These are phyloP conservation scores for Yamadazyma jaroonii DNA, from an alignment of 1,139 yeast species.

Conservation along the genomic window DNA sequence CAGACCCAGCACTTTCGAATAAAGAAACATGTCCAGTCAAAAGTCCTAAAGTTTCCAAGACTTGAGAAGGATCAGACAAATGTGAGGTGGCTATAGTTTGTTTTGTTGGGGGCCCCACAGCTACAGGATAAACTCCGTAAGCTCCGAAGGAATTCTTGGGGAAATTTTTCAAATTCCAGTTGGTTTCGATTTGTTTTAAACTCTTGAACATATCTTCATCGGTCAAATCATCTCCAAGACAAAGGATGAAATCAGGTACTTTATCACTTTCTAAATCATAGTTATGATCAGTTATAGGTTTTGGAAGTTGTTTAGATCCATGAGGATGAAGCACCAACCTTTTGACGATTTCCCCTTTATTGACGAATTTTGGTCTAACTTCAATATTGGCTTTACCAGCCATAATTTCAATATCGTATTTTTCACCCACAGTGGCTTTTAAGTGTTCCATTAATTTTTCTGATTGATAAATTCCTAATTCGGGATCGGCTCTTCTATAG, in stretches of 20 bases:
- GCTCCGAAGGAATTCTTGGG: slow-evolving; percentile 45
- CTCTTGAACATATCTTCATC: slow-evolving; percentile 97
- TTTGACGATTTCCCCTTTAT: slow-evolving; percentile 94
- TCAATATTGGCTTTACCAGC: slow-evolving; percentile 89
- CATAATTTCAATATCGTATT: slow-evolving; percentile 94
- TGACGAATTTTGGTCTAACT: slow-evolving; percentile 89
- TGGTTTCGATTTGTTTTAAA: slow-evolving; percentile 55
- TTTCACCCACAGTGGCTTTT: slow-evolving; percentile 54
- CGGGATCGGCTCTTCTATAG: slow-evolving; percentile 92
- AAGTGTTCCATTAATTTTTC: slow-evolving; percentile 66
- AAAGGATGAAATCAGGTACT: slow-evolving; percentile 78
- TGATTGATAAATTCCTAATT: slow-evolving; percentile 85
- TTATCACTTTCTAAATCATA: slow-evolving; percentile 40
- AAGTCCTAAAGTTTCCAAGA: slow-evolving; percentile 78
- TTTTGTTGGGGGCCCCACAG: slow-evolving; percentile 94
- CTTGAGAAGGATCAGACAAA: slow-evolving; percentile 81
- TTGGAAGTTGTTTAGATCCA: slow-evolving; percentile 44
- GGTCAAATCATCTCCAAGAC: slow-evolving; percentile 94
- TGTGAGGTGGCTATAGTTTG: slow-evolving; percentile 87
- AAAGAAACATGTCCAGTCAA: slow-evolving; percentile 72
- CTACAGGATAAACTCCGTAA: slow-evolving; percentile 79
- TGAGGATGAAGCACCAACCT: slow-evolving; percentile 65
- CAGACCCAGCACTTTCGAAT: slow-evolving; percentile 75
- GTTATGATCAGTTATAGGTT: slow-evolving; percentile 21
- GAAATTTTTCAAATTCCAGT: slow-evolving; percentile 38